Conservation (phyloP, 768 basidiomycete genomes). For the Paxillus involutus region DNA sequence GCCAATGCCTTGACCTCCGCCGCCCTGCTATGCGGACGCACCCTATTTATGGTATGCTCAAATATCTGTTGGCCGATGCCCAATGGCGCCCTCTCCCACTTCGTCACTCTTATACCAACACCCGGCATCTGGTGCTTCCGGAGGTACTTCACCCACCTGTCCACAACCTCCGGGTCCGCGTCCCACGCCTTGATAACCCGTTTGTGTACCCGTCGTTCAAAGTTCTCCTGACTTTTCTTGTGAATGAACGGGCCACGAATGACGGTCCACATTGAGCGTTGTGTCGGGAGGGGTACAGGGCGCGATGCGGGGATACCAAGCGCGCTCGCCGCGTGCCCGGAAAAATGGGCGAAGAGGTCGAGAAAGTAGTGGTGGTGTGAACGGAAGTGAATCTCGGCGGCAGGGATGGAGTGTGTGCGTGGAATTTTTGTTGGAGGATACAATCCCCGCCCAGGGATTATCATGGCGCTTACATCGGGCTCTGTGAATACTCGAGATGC, state of each 20-base stretch:
- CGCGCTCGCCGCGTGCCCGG: slow-evolving; percentile 78
- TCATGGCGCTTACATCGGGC: slow-evolving; percentile 46
- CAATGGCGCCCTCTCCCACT: slow-evolving; percentile 68
- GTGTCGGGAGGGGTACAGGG: slow-evolving; percentile 65
- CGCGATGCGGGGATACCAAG: slow-evolving; percentile 78
- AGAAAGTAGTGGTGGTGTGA: slow-evolving; percentile 69
- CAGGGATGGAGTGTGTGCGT: slow-evolving; percentile 68
- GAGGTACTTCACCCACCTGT: slow-evolving; percentile 80
- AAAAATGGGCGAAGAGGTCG: slow-evolving; percentile 82
- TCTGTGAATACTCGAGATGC: slow-evolving; percentile 31
- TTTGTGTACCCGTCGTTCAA: slow-evolving; percentile 81
- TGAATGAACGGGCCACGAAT: slow-evolving; percentile 82
- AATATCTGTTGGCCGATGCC: slow-evolving; percentile 46
- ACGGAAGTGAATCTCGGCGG: slow-evolving; percentile 81
- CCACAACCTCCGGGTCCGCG: slow-evolving; percentile 73
- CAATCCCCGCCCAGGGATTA: slow-evolving; percentile 63
- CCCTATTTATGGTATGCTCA: slow-evolving; percentile 33
- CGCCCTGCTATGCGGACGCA: slow-evolving; percentile 27
- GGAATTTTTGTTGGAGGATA: slow-evolving; percentile 57
- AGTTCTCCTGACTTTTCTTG: slow-evolving; percentile 96
- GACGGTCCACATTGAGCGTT: slow-evolving; percentile 84
- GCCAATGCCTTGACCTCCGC: slow-evolving; percentile 40
- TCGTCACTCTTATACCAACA: slow-evolving; percentile 81
- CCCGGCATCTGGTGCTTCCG: slow-evolving; percentile 75
- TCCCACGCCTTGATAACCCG: slow-evolving; percentile 91